Conservation (phyloP, 2,329 filamentous ascomycete genomes). For the Pestalotiopsis sp. region DNA sequence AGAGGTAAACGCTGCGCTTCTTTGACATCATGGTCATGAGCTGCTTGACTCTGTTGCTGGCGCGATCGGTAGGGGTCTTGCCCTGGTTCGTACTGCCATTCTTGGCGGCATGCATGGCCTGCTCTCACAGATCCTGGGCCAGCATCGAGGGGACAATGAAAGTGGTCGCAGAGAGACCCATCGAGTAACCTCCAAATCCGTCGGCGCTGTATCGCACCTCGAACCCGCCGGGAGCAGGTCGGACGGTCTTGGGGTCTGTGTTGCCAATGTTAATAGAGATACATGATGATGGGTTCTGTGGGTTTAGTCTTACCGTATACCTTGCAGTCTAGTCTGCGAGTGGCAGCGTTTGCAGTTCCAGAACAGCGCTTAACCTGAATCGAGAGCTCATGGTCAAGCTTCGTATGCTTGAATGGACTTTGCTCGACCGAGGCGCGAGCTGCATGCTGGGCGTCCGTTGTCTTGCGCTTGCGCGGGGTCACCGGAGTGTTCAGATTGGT, state of each 20-base stretch:
- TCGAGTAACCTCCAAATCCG: neutral
- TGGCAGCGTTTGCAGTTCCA: too few species aligned
- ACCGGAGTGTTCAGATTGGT: too few species aligned
- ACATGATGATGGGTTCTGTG: too few species aligned
- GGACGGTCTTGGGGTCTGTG: neutral
- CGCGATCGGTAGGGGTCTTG: neutral
- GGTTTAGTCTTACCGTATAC: too few species aligned
- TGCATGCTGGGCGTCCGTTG: too few species aligned
- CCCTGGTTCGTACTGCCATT: neutral
- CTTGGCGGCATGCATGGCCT: neutral
- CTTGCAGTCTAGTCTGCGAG: too few species aligned
- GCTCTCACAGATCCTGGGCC: neutral
- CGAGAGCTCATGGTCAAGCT: too few species aligned
- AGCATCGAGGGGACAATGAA: neutral
- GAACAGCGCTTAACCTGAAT: too few species aligned
- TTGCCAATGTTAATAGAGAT: too few species aligned
- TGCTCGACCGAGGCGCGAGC: too few species aligned
- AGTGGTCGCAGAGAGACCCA: neutral
- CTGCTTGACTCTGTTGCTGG: neutral
- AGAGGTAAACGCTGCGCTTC: neutral
- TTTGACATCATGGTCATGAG: neutral
- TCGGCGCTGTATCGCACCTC: neutral
- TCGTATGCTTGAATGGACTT: too few species aligned
- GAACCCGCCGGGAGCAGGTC: neutral
- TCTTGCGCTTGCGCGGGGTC: too few species aligned